Evolutionary conservation across 306 rosid genomes (phyloP).

Genomic region (Quercus rubra): DNA sequence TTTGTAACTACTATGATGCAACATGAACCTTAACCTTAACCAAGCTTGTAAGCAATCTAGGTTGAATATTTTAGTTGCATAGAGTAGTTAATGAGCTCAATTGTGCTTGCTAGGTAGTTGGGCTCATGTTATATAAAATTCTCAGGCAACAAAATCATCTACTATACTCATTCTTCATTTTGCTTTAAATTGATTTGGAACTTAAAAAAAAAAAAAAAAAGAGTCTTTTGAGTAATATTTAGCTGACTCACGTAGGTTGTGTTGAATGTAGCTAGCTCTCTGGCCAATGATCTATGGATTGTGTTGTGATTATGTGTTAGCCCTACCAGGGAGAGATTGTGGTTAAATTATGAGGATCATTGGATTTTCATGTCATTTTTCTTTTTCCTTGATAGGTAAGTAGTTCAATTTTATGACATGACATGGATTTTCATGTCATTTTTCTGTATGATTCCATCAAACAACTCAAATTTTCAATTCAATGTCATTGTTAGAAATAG

Average conservation of each 20-base stretch:
- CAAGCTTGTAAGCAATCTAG: background rate
- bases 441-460: background rate
- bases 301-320: background rate
- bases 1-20: background rate
- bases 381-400: no score
- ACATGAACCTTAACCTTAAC: background rate
- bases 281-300: background rate
- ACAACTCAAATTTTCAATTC: background rate
- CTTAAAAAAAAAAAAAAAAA: background rate
- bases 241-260: background rate
- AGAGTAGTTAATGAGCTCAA: background rate
- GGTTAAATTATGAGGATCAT: background rate
- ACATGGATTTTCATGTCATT: constrained; percentile 9
- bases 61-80: background rate
- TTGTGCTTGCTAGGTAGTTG: background rate
- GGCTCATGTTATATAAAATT: background rate
- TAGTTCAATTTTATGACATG: no score
- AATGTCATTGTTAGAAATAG: background rate
- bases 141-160: background rate
- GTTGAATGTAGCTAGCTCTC: background rate
- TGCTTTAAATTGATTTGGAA: background rate
- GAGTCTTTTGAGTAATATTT: background rate
- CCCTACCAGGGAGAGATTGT: background rate
- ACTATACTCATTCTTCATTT: background rate
- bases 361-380: constrained; percentile 12